phyloP scores from a whole-genome alignment of 495 filamentous ascomycete species.

The Delitschia confertaspora region DNA sequence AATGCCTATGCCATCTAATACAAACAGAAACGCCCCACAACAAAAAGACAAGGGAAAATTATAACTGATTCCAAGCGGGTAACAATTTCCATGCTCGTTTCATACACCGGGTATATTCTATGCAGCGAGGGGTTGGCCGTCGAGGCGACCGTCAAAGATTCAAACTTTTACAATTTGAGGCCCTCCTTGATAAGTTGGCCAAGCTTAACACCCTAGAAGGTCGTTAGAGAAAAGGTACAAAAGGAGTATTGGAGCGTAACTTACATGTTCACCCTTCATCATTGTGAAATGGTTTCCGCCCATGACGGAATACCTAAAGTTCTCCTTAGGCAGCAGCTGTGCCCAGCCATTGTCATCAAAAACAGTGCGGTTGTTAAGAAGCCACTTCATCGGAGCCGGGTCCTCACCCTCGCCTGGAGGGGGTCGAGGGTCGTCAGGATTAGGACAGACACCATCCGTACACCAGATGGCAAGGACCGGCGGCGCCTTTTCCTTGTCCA shows the following conservation, averaged over 20 bases:
- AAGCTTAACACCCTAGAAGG: slow-evolving; percentile 26
- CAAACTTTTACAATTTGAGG: slow-evolving; percentile 17
- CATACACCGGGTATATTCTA: too few relatives aligned
- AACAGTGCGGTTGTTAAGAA: slow-evolving; percentile 68
- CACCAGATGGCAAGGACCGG: slow-evolving; percentile 69
- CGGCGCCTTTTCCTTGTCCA: slow-evolving; percentile 43
- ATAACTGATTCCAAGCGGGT: neutral
- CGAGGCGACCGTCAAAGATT: neutral
- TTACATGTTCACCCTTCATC: slow-evolving; percentile 53
- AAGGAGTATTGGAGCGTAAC: slow-evolving; percentile 20
- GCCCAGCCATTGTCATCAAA: slow-evolving; percentile 77
- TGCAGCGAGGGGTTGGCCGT: neutral
- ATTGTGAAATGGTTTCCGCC: slow-evolving; percentile 63
- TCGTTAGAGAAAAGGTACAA: slow-evolving; percentile 18
- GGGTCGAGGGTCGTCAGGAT: slow-evolving; percentile 54
- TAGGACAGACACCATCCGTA: slow-evolving; percentile 69
- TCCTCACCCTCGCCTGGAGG: slow-evolving; percentile 41
- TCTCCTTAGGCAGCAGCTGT: slow-evolving; percentile 56
- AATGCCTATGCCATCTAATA: slow-evolving; percentile 8
- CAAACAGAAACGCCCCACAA: slow-evolving; percentile 1
- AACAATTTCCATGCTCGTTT: neutral
- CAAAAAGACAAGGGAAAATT: neutral
- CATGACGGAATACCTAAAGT: slow-evolving; percentile 54
- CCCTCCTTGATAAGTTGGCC: slow-evolving; percentile 30
- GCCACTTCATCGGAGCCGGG: slow-evolving; percentile 68